Evolutionary conservation across 371 early-diverging fungal species (phyloP).

Genomic region (Coemansia sp.): DNA sequence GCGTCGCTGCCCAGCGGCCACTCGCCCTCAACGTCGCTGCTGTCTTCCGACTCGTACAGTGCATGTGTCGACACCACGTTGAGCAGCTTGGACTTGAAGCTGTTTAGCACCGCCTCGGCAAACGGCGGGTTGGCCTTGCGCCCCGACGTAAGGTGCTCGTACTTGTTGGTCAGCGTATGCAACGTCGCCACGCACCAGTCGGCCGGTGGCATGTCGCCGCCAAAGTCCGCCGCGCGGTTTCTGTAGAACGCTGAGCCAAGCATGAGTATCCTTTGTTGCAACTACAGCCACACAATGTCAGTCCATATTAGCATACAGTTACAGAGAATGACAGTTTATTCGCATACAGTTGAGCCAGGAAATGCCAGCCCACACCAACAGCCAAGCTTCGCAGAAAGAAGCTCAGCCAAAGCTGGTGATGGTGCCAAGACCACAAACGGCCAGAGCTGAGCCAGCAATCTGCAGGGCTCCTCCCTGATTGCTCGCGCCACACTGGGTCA

Average conservation of each 20-base stretch:
- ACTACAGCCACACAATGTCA: background rate
- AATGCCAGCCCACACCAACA: background rate
- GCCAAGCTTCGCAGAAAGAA: background rate
- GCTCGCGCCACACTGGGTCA: background rate
- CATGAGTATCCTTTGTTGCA: background rate
- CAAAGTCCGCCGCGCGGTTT: conserved; percentile 7
- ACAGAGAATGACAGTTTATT: background rate
- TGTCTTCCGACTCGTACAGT: conserved; percentile 42
- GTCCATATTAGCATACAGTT: background rate
- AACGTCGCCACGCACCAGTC: conserved; percentile 49
- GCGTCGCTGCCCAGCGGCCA: conserved; percentile 27
- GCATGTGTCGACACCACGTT: conserved; percentile 33
- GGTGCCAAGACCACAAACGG: background rate
- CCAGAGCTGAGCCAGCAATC: background rate
- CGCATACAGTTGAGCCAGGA: background rate
- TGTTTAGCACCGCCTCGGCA: conserved; percentile 53
- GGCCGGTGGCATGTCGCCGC: conserved; percentile 37
- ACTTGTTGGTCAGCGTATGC: conserved; percentile 46
- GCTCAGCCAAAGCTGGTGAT: background rate
- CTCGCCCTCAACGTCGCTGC: conserved; percentile 42
- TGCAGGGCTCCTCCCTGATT: background rate
- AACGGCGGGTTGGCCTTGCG: conserved; percentile 51
- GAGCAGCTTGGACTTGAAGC: conserved; percentile 52
- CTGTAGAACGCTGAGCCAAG: conserved; percentile 21
- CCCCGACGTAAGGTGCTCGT: conserved; percentile 49